Base-by-base conservation (phyloP, 805 yeast species). In the Cyberlindnera lachancei region DNA sequence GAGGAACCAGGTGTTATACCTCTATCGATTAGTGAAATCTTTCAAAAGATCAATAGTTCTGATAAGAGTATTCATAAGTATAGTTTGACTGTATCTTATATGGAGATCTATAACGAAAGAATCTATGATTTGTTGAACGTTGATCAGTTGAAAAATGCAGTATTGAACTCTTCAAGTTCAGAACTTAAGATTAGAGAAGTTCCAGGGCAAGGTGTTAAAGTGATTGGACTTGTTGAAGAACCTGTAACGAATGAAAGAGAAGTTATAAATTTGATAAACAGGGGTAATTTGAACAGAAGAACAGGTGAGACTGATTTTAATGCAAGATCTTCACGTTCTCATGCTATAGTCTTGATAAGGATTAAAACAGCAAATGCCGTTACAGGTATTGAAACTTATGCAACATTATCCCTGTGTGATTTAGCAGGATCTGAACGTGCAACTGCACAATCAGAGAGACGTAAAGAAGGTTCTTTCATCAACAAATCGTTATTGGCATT, bases 361-460 rank as follows among this genome's bases (percentile, higher is more conserved):
- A 52, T 90, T 13, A 61, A 62, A 3, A 54, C 63, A 5, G 61
- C 66, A 2, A 71, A 70, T 52, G 34, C 60, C 10, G 41, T 48
- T 1, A 56, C 63, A 10, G 68, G 65, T 5, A 37, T 41, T n/a
- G 53, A 53, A 20, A 59, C 57, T 12, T 56, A 63, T 23, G 70
- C 87, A 22, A 76, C 86, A 0, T 70, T 90, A 20, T 84, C 90
- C 21, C 65, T 90, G 35, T 90, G 97, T 62, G 98, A 90, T 59
- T 68, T 90, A 49, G 98, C 98, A 0, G 98, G 98, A 18, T 82
- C 95, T n/a, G 98, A 90, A 58, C 70, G 82, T 32, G 95, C 94
- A 0, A 66, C 83, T 1, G 53, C 54, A 1, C 63, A 61, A 35
- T 57, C 64, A 1, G 96, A 85, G 50, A 69, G 97, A 46, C 64